Evolutionary conservation across 495 filamentous ascomycete genomes (phyloP).

Genomic region (Emericellopsis terricola): DNA sequence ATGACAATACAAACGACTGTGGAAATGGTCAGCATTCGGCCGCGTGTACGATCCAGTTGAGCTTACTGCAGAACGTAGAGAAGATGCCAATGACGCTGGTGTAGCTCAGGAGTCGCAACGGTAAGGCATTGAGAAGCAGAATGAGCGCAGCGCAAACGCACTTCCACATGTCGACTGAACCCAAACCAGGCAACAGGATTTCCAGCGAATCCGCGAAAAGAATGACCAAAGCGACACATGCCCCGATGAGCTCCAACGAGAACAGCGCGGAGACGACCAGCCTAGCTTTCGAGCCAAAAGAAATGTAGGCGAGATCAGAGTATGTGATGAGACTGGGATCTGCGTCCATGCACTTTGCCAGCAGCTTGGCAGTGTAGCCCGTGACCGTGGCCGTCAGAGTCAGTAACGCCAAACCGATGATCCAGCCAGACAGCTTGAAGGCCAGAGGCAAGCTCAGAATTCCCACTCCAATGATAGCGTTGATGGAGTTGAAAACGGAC

Average conservation of each 20-base stretch:
- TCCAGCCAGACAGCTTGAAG: conserved; percentile 79
- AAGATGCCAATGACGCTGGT: conserved; percentile 84
- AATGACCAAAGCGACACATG: conserved; percentile 80
- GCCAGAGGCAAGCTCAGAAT: conserved; percentile 78
- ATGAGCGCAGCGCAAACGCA: conserved; percentile 66
- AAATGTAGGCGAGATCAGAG: conserved; percentile 82
- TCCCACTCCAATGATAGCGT: conserved; percentile 85
- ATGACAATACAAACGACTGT: conserved; percentile 65
- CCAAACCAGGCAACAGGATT: conserved; percentile 49
- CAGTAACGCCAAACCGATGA: conserved; percentile 66
- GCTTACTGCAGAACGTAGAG: conserved; percentile 70
- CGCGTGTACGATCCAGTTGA: no score
- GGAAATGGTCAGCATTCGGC: background rate
- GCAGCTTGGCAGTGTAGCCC: conserved; percentile 68
- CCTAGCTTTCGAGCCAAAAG: conserved; percentile 71
- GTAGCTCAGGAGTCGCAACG: conserved; percentile 69
- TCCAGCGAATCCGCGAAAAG: conserved; percentile 85
- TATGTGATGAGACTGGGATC: conserved; percentile 64
- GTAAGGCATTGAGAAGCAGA: conserved; percentile 71
- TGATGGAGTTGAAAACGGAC: conserved; percentile 92
- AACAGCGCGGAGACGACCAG: conserved; percentile 72
- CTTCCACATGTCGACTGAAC: conserved; percentile 66
- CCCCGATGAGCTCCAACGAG: conserved; percentile 69
- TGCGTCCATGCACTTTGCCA: conserved; percentile 79
- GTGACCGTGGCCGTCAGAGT: conserved; percentile 55